Percentiles rank a stretch among this genome's conserved stretches.
Evolutionary conservation across 2,329 filamentous ascomycete genomes (phyloP).

Genomic region (Phoma sp.): DNA sequence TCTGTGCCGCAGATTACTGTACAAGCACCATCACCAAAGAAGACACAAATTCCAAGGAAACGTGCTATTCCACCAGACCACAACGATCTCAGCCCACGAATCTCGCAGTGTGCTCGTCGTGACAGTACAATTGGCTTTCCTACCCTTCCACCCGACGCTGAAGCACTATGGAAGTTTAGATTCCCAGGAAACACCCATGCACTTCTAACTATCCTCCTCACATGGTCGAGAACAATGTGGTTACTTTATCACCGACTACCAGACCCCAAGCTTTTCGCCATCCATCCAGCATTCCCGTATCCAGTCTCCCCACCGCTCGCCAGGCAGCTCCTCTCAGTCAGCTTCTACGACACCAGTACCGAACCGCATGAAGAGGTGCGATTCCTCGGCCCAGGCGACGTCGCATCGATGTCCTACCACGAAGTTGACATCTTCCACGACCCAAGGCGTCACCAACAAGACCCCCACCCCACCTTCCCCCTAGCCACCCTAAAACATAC

Average conservation of each 20-base stretch:
- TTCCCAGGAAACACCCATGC: conserved; percentile 26
- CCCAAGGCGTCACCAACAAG: neutral
- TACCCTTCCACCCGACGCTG: conserved; percentile 6
- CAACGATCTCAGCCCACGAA: neutral
- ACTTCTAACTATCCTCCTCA: conserved; percentile 25
- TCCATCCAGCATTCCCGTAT: conserved; percentile 27
- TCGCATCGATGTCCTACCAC: conserved; percentile 21
- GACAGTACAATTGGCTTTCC: conserved; percentile 14
- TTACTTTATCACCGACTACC: conserved; percentile 14
- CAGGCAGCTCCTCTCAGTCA: conserved; percentile 21
- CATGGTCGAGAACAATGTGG: conserved; percentile 28
- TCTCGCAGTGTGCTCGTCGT: neutral
- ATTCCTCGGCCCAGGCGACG: conserved; percentile 28
- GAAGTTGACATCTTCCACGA: conserved; percentile 32
- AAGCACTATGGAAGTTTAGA: conserved; percentile 3
- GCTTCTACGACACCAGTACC: conserved; percentile 29
- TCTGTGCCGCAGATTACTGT: conserved; percentile 6
- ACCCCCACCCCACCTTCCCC: neutral
- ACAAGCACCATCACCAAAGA: conserved; percentile 12
- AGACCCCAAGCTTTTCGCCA: conserved; percentile 16
- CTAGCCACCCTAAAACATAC: conserved; percentile 1
- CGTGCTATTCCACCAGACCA: conserved; percentile 5
- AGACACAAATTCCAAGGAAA: conserved; percentile 6
- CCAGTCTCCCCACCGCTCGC: conserved; percentile 17
- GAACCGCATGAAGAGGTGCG: conserved; percentile 26